phyloP scores from a whole-genome alignment of 2,329 filamentous ascomycete genomes.

The Mycogone perniciosa region DNA sequence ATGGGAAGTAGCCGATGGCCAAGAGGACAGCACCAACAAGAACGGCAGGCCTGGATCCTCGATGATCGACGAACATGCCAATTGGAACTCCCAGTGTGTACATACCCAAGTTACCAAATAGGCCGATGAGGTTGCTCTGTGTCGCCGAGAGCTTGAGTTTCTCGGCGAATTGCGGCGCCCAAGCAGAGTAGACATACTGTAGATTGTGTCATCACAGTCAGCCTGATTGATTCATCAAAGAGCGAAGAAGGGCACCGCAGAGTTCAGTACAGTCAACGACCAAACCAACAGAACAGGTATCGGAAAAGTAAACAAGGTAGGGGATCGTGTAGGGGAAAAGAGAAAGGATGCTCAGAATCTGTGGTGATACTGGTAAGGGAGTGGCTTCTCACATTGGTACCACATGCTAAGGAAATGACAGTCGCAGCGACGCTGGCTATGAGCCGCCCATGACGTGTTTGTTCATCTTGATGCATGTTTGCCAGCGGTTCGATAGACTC shows the following conservation, averaged over 20 bases:
- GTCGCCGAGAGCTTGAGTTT: conserved; percentile 83
- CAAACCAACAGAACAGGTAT: no score
- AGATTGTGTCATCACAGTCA: conserved; percentile 3
- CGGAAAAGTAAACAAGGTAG: not conserved
- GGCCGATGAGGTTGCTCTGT: conserved; percentile 82
- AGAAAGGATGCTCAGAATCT: not conserved
- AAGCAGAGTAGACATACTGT: conserved; percentile 96
- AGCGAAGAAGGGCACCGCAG: not conserved
- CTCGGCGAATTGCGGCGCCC: conserved; percentile 92
- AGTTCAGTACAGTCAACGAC: not conserved
- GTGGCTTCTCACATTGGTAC: conserved; percentile 67
- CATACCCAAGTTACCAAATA: conserved; percentile 87
- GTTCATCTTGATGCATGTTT: conserved; percentile 10
- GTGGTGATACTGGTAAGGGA: not conserved
- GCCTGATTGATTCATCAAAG: not conserved
- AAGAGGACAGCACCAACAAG: conserved; percentile 68
- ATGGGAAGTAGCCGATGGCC: conserved; percentile 75
- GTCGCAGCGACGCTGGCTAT: conserved; percentile 82
- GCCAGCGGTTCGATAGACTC: no score
- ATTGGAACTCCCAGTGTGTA: conserved; percentile 85
- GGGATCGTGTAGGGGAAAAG: not conserved
- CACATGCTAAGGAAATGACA: conserved; percentile 77
- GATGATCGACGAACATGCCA: conserved; percentile 78
- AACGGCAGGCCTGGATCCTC: conserved; percentile 73
- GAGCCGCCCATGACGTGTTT: conserved; percentile 43